Base-by-base conservation (phyloP, 305 asterid genomes). In the Salvia sclarea region DNA sequence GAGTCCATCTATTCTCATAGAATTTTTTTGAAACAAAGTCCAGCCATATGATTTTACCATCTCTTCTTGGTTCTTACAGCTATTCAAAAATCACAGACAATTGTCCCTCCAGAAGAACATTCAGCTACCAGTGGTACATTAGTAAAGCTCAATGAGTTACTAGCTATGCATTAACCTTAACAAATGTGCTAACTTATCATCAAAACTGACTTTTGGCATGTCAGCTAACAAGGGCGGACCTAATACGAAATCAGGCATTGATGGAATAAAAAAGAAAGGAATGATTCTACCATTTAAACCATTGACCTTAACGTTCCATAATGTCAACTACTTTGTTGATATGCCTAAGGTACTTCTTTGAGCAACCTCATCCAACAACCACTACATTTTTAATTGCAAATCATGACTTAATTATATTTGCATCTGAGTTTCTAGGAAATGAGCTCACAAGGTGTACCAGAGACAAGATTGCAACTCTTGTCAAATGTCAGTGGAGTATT, bases 281-380 rank as follows among this genome's bases (percentile, higher is more conserved):
- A 92, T 89, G 98, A 89, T 89, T 76, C 92, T 92, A 48, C 96
- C 98, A 68, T 92, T 92, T 80, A 83, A 86, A 80, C 98, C 96
- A 30, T 72, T 89, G 66, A 71, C 84, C 73, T 84, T 92, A 87
- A 87, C 91, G 62, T 92, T 92, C 82, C 85, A 87, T 62, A 88
- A 85, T 9, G 88, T 89, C 80, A 89, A 89, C 79, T 92, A 91
- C 81, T 91, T 76, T 69, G 98, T 91, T 71, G 96, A 89, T 69
- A 87, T 89, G 96, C 96, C 98, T 20, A 84, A 84, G 98, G 98
- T 89, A 84, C 11, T 50, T 43, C 21, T 45, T 47, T 28, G 6
- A 62, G 61, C 28, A 67, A 24, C 47, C 45, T 64, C 25, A 48
- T 54, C 47, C 18, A 5, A 66, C 20, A 35, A 41, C 37, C 66